Evolutionary conservation across 2,329 filamentous ascomycete species (phyloP), one percentile per base, ranked within the genome.

Genomic region (Chrysosporium queenslandicum): DNA sequence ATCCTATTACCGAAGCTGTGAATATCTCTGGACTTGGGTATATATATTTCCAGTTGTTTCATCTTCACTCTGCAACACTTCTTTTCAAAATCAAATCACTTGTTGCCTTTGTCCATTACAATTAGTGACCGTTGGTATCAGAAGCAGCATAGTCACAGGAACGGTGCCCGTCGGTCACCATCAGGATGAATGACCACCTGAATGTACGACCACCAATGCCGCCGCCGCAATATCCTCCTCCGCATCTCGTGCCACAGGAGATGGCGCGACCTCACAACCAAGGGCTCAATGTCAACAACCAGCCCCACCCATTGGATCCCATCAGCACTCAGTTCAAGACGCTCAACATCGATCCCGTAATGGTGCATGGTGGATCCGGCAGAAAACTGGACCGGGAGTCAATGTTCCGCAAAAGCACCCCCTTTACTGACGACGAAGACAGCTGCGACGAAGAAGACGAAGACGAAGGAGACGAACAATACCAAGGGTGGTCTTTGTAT

Each of bases 401-500:
- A 27, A 11, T 18, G 8, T 34, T 16, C 16, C 27, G 37, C 14
- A 14, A 47, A 7, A 23, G 37, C 30, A 46, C n/a, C 14, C 14
- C 42, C 23, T 50, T 48, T 25, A 50, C 11, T 4, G 36, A 50
- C 21, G 53, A 51, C 4, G 45, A 53, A 20, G 25, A 37, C 18
- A 53, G 27, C 18, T 29, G 36, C 29, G 30, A 48, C 9, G 53
- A 54, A 9, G 39, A 23, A 40, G 32, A 41, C 2, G 21, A 29
- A 30, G 23, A 41, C 2, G 21, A 36, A 25, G 37, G 46, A n/a
- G 34, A 47, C 11, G 25, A 46, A 5, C 37, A 36, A 12, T 65
- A 65, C 20, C 66, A 66, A 50, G 66, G 68, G 2, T 70, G 63
- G 55, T 66, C 61, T n/a, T 64, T 69, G 46, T 63, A 60, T 58